Evolutionary conservation across 2,329 filamentous ascomycete genomes (phyloP).

Genomic region (Hypoxylon sp.): DNA sequence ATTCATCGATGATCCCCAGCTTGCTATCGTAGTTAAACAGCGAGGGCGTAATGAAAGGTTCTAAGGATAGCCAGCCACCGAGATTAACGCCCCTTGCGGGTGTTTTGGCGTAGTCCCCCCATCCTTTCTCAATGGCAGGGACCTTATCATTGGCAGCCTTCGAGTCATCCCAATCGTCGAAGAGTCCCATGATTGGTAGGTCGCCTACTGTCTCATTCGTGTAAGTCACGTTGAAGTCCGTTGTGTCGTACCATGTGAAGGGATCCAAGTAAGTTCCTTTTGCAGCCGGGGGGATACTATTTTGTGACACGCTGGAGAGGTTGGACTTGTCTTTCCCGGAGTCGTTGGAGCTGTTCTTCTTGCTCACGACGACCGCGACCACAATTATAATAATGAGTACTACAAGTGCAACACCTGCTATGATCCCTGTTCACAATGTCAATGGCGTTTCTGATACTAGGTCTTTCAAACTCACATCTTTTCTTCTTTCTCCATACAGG

Average conservation of each 20-base stretch:
- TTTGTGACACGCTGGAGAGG: constrained; percentile 67
- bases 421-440: constrained; percentile 65
- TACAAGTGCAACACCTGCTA: constrained; percentile 67
- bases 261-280: constrained; percentile 87
- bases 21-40: constrained; percentile 79
- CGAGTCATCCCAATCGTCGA: constrained; percentile 88
- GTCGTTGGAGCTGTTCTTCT: constrained; percentile 68
- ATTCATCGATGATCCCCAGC: constrained; percentile 87
- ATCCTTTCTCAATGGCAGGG: constrained; percentile 80
- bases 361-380: constrained; percentile 75
- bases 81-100: constrained; percentile 93
- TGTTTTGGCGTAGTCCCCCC: constrained; percentile 81
- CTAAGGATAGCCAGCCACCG: constrained; percentile 93
- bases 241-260: constrained; percentile 91
- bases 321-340: constrained; percentile 59
- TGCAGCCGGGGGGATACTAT: constrained; percentile 74
- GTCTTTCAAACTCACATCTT: constrained; percentile 66
- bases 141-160: constrained; percentile 83
- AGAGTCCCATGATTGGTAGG: constrained; percentile 91
- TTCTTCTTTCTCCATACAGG: constrained; percentile 68
- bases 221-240: constrained; percentile 94
- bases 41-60: constrained; percentile 96
- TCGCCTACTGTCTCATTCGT: constrained; percentile 87
- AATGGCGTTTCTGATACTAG: constrained; percentile 8
- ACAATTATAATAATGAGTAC: constrained; percentile 77